Evolutionary conservation across 768 basidiomycete species (phyloP), one percentile per base, ranked within the genome.

Genomic region (Pulveroboletus sp.): DNA sequence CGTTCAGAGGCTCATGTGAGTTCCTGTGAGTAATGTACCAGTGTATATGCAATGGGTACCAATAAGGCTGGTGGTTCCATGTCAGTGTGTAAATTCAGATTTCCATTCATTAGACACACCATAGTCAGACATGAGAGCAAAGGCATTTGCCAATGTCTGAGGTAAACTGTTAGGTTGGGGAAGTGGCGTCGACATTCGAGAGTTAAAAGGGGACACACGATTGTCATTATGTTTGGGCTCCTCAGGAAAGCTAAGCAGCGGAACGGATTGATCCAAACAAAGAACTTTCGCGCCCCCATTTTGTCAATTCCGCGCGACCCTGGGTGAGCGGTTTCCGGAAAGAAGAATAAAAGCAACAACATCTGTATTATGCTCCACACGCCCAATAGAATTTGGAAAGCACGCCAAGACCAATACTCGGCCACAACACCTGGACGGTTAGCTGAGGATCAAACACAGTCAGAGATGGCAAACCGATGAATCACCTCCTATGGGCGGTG

Each of bases 271-370:
- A 88, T 51, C 59, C 76, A 76, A 1, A 80, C 68, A 42, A 73
- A 68, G 34, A 52, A 48, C 36, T 49, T 56, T 2, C 54, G 53
- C 4, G 58, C 51, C 24, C 46, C 47, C 4, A 62, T 48, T 51
- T 79, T 79, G 45, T 83, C 82, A 2, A 83, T 68, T 0, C 82
- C 79, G 32, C 75, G 69, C 1, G 74, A 59, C 7, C 80, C 76
- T 1, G 85, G 84, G 56, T 83, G 81, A 43, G 76, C 78, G 3
- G 85, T 87, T 57, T 88, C 86, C 0, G 85, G 85, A n/a, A 85
- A 73, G 45, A 73, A 73, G 4, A 75, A 35, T 2, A 61, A 42
- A 27, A 85, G 69, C 6, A 68, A 51, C 6, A 74, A 7, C 30
- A 79, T 69, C 2, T 71, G 67, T 1, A 73, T 13, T 0, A 77